Base-by-base conservation (phyloP, 2,329 filamentous ascomycete species). In the Ceratocystis colombiana region DNA sequence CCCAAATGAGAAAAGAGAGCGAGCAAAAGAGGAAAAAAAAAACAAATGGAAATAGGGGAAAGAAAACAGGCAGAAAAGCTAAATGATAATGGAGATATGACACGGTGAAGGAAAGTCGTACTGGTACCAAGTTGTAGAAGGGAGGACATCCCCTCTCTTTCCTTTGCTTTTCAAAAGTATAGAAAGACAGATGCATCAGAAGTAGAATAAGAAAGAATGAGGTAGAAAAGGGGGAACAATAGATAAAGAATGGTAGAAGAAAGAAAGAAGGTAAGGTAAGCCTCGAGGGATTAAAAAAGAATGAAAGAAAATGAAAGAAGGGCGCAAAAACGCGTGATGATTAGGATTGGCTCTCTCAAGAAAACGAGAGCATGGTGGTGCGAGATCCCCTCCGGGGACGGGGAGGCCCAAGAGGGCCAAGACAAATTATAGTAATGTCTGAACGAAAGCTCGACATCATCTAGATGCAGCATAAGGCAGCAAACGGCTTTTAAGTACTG, bases 401-500 rank as follows among this genome's bases (percentile, higher is more conserved):
- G 20, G 20, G 8, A 20, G 20, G 48, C 20, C 20, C 17, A 25
- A 15, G 8, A 22, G 48, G 10, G 55, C 10, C 5, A 5, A 6
- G 25, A 28, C 30, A 59, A 59, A 59, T n/a, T 15, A 59, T 37
- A 17, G 20, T n/a, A n/a, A 59, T 37, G 20, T 5, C 17, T 50
- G 28, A 57, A 5, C 33, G 55, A 59, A n/a, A 37, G n/a, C 17
- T 37, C 33, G 17, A 17, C 55, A 30, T 15, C 15, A 5, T 25
- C 12, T 25, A 8, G 20, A 28, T 6, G 7, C 22, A 15, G 22
- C 2, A 20, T 12, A 17, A 37, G 17, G n/a, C 30, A 20, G 8
- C 28, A 37, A 67, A 62, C 48, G 61, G 66, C 25, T 61, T 61
- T 66, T 48, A 66, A 41, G 57, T 65, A 48, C 57, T 68, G 15